Evolutionary conservation across 306 rosid species (phyloP).

Genomic region (Sindora glabra): DNA sequence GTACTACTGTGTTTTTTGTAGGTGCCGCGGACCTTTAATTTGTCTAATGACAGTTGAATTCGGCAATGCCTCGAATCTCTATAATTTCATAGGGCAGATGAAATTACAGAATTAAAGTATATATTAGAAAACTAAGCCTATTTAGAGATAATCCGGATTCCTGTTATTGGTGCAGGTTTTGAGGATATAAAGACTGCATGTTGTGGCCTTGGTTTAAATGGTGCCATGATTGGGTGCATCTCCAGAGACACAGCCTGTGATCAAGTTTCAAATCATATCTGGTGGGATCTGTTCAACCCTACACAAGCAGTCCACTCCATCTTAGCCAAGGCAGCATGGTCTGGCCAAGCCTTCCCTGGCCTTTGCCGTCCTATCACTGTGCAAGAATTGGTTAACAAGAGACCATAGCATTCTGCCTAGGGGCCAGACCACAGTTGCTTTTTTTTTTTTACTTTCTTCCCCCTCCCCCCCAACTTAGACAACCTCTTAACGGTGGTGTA

Average conservation of each 20-base stretch:
- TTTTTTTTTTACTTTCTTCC: too few relatives aligned
- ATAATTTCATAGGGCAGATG: too few relatives aligned
- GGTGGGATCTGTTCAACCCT: slow-evolving; percentile 89
- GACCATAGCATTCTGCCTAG: slow-evolving; percentile 4
- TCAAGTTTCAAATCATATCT: slow-evolving; percentile 36
- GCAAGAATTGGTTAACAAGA: slow-evolving; percentile 29
- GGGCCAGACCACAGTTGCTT: neutral
- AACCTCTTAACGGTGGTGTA: neutral
- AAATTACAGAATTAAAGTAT: too few relatives aligned
- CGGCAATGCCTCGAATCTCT: too few relatives aligned
- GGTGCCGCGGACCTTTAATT: too few relatives aligned
- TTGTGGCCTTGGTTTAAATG: slow-evolving; percentile 66
- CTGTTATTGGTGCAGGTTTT: slow-evolving; percentile 24
- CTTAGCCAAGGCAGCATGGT: slow-evolving; percentile 71
- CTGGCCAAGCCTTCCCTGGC: slow-evolving; percentile 35
- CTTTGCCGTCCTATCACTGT: slow-evolving; percentile 54
- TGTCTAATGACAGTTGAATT: too few relatives aligned
- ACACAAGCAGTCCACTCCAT: slow-evolving; percentile 57
- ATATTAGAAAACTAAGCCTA: too few relatives aligned
- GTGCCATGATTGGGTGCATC: slow-evolving; percentile 71
- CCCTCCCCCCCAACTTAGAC: too few relatives aligned
- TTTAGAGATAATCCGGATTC: neutral
- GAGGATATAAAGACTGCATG: slow-evolving; percentile 52
- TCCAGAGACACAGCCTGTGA: slow-evolving; percentile 56
- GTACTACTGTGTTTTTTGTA: too few relatives aligned